Evolutionary conservation across 164 flowering plant genomes (phyloP), one percentile per base, ranked within the genome.

Genomic region (Macadamia tetraphylla): DNA sequence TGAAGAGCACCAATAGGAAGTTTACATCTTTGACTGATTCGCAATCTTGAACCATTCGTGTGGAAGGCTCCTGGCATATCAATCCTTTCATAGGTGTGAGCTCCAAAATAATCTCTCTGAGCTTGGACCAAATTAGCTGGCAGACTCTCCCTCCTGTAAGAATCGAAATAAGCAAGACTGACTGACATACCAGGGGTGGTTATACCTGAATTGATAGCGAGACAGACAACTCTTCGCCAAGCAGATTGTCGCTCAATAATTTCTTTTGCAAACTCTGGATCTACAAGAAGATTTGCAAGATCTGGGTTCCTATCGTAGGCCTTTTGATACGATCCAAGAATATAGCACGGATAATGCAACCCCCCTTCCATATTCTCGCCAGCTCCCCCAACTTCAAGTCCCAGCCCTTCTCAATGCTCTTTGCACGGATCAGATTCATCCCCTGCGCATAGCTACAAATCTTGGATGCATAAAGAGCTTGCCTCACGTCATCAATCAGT

Each of bases 391-490:
- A 71, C 66, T 79, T 73, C 76, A 88, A 66, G 49, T 64, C 82
- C 92, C 92, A 84, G 9, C 87, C 90, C 71, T 86, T 82, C 67
- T 88, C 88, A 17, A 68, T 46, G 72, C 92, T 86, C 85, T 88
- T 88, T 32, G 90, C 90, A 55, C 90, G 81, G 29, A 88, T 82
- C 70, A 86, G 73, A 70, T 88, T 88, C 92, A 88, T 86, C 46
- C 92, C 92, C 59, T 86, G 88, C 0, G 92, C 93, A 70, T 85
- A 88, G 71, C 93, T 88, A 62, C 93, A 88, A 40, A 86, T 88
- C 71, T 88, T 88, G 32, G 89, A 80, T 29, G 90, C 86, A 71
- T 85, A 85, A 10, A 86, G 82, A 53, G 90, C 90, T 72, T 85
- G 77, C 60, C 93, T 83, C 60, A 86, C 90, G 70, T 88, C 89